Evolutionary conservation across 495 filamentous ascomycete species (phyloP).

Genomic region (Penicillium parvum): DNA sequence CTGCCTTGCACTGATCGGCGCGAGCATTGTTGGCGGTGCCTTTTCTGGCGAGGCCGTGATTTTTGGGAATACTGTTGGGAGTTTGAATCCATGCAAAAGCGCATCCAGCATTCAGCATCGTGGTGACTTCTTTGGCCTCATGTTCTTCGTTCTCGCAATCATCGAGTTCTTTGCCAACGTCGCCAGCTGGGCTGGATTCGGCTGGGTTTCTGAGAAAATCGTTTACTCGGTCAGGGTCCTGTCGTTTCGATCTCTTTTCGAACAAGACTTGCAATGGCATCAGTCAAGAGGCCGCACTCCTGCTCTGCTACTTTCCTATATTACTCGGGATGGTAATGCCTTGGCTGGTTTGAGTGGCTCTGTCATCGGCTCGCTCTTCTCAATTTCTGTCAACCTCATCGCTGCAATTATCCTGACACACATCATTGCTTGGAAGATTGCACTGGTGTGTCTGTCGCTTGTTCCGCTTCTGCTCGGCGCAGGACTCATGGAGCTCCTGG

Average conservation of each 20-base stretch:
- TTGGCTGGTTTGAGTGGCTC: constrained; percentile 46
- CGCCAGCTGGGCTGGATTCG: constrained; percentile 45
- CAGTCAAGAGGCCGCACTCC: constrained; percentile 45
- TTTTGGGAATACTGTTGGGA: constrained; percentile 49
- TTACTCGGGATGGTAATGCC: constrained; percentile 47
- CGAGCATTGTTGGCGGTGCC: constrained; percentile 42
- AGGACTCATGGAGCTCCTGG: constrained; percentile 49
- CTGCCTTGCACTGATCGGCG: constrained; percentile 33
- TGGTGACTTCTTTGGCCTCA: constrained; percentile 47
- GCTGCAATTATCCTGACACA: constrained; percentile 41
- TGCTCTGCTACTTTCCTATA: constrained; percentile 42
- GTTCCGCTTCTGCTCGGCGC: constrained; percentile 42
- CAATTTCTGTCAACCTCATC: constrained; percentile 42
- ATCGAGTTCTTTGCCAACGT: constrained; percentile 52
- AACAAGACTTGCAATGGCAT: constrained; percentile 54
- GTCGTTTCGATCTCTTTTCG: constrained; percentile 47
- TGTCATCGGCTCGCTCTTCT: constrained; percentile 43
- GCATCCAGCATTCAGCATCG: constrained; percentile 30
- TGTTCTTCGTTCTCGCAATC: constrained; percentile 54
- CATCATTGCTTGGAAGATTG: constrained; percentile 43
- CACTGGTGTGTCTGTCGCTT: constrained; percentile 35
- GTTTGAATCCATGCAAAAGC: constrained; percentile 40
- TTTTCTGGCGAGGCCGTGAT: constrained; percentile 51
- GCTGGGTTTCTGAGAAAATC: constrained; percentile 50
- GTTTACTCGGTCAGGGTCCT: constrained; percentile 46